Evolutionary conservation across 2,329 filamentous ascomycete genomes (phyloP), one percentile per base, ranked within the genome.

Genomic region (Bipolaris zeicola): DNA sequence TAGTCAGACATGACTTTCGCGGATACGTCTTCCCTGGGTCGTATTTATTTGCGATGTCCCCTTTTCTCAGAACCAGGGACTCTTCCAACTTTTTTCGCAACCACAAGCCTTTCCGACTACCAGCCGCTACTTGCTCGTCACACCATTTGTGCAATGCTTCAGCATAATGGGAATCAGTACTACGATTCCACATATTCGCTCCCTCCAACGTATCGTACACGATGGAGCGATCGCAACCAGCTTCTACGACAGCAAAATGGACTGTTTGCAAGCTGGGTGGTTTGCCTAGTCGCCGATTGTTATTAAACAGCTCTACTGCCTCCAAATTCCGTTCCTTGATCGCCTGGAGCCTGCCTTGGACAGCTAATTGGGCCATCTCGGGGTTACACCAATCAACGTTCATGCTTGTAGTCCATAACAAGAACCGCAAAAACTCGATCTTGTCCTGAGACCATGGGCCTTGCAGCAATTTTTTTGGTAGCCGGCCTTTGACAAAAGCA

Each of bases 231-330:
- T 70, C 60, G 55, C 72, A 76, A 1, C 62, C 66, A 16, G 64
- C 71, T 42, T 74, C 64, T 2, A 67, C 48, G 3, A 73, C 69
- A 4, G 71, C 68, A 18, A 71, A 73, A 4, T 51, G 53, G 0
- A 76, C 61, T 7, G 53, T 62, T 6, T 62, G 60, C 11, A 74
- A 31, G 5, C 36, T 53, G 2, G 72, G 67, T 1, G 63, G 45
- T 50, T 63, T 67, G 0, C 71, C 73, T 2, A 76, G 62, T 1
- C 71, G 62, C 8, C 71, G 62, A 33, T 72, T 71, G 34, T 73
- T 67, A 34, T 73, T 72, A 58, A 74, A 74, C 0, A 74, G 58
- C 43, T 74, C 68, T 6, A 76, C 71, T 5, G 64, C 72, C n/a
- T 69, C 71, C 1, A 73, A 61, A 26, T 70, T 72, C 1, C 48